Evolutionary conservation across 192 early-diverging fungal genomes (phyloP), one percentile per base, ranked within the genome.

Genomic region (Kappamyces sp.): DNA sequence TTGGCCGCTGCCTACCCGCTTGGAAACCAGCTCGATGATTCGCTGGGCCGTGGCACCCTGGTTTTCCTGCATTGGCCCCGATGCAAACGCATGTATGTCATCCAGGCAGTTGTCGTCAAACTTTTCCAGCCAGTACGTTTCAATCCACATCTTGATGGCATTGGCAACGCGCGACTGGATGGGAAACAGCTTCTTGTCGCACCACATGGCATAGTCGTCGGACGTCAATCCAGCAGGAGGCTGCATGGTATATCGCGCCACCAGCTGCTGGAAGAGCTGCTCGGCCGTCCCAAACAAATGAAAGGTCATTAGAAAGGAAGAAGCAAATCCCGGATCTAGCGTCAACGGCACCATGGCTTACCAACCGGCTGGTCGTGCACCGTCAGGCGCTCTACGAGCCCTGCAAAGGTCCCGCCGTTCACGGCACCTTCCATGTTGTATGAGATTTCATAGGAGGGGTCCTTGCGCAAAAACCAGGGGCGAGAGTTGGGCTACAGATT

Each of bases 141-240:
- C 94, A 7, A 97, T 74, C 94, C 94, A 97, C 15, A 79, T 84
- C 68, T 92, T 91, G 54, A 95, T 79, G 34, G 92, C 79, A 62
- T 93, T 94, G 72, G 84, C 89, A 2, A 97, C 94, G 13, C 90
- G 40, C 50, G 93, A 74, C 31, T 91, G 90, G 49, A 93, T 75
- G 1, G 90, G 87, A 46, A 79, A 89, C 61, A 84, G 79, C 72
- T 97, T 97, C 66, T 85, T 88, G 60, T 93, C 89, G 15, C 65
- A 75, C 94, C 94, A 97, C 15, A 83, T 65, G 34, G 74, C 70
- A 35, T 84, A 47, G 64, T 97, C 89, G 36, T 84, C 71, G 0
- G 61, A 62, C 6, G 60, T 71, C 43, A 97, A 59, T 13, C 74
- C 77, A 31, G 66, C 53, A 3, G 94, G 93, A 8, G 90, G 86